Percentiles rank a stretch among this genome's conserved stretches.
Evolutionary conservation across 768 basidiomycete species (phyloP).

Genomic region (Sporobolomyces roseus): DNA sequence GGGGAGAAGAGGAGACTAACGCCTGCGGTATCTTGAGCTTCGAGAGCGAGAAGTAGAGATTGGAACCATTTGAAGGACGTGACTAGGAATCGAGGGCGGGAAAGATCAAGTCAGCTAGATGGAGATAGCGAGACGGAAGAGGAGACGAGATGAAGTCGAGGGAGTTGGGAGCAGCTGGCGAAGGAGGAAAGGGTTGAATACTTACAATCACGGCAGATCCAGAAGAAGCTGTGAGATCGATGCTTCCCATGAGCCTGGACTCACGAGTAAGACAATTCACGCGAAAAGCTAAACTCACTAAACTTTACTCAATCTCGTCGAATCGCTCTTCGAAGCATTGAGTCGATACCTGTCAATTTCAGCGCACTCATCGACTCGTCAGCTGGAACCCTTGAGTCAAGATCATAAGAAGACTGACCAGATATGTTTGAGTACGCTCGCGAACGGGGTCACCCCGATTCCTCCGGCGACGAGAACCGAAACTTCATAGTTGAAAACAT

Average conservation of each 20-base stretch:
- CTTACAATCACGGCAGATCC: constrained; percentile 42
- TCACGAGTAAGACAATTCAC: not conserved
- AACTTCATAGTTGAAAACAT: constrained; percentile 39
- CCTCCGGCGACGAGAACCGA: constrained; percentile 62
- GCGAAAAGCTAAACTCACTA: constrained; percentile 30
- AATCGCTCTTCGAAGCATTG: constrained; percentile 59
- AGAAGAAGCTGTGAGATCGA: constrained; percentile 37
- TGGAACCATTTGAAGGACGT: constrained; percentile 60
- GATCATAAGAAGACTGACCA: constrained; percentile 16
- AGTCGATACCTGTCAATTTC: no score
- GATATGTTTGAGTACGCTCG: constrained; percentile 64
- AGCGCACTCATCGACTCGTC: no score
- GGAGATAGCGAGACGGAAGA: no score
- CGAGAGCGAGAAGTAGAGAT: constrained; percentile 83
- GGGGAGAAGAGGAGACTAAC: constrained; percentile 20
- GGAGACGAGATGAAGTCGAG: not conserved
- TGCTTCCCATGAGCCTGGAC: no score
- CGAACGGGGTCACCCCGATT: constrained; percentile 95
- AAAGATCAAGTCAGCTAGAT: no score
- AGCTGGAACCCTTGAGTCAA: not conserved
- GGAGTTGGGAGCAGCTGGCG: not conserved
- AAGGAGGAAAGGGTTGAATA: not conserved
- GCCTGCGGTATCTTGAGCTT: constrained; percentile 80
- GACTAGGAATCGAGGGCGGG: constrained; percentile 10
- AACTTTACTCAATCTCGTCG: constrained; percentile 79